phyloP scores from a whole-genome alignment of 805 yeast species.

The Metschnikowia proteae region DNA sequence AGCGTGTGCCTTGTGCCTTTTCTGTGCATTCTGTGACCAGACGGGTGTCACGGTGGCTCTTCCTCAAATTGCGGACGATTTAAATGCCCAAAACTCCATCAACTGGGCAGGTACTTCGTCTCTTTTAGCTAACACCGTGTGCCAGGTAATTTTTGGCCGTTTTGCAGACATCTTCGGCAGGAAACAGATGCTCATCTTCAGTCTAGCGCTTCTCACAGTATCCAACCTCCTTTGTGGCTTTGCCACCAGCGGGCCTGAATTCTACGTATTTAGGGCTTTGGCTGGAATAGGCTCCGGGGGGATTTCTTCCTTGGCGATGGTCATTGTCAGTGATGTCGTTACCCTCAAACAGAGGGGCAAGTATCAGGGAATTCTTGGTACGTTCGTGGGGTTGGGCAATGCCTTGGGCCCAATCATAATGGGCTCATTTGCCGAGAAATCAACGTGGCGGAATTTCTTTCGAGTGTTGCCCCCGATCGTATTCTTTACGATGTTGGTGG shows the following conservation, averaged over 20 bases:
- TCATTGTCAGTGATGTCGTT: constrained; percentile 53
- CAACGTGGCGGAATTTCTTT: constrained; percentile 55
- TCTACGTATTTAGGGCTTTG: constrained; percentile 48
- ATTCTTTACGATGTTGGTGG: constrained; percentile 27
- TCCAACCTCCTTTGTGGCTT: constrained; percentile 44
- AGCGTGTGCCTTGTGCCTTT: constrained; percentile 36
- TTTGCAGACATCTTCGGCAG: constrained; percentile 64
- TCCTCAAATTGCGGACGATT: constrained; percentile 45
- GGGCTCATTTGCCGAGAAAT: constrained; percentile 43
- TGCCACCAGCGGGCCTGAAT: constrained; percentile 41
- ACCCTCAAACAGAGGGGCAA: constrained; percentile 51
- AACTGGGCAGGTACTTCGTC: constrained; percentile 75
- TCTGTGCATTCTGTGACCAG: constrained; percentile 47
- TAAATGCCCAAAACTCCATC: constrained; percentile 45
- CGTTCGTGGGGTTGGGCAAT: constrained; percentile 49
- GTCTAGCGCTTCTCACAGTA: constrained; percentile 42
- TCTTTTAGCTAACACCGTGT: constrained; percentile 64
- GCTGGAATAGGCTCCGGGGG: constrained; percentile 64
- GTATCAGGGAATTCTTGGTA: constrained; percentile 52
- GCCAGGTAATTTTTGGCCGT: constrained; percentile 72
- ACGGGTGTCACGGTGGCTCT: constrained; percentile 47
- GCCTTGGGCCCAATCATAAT: constrained; percentile 56
- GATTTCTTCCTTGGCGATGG: constrained; percentile 46
- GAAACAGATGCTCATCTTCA: constrained; percentile 40
- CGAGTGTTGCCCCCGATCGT: constrained; percentile 45